phyloP scores from a whole-genome alignment of 768 basidiomycete species.

The Psilocybe cyanescens region DNA sequence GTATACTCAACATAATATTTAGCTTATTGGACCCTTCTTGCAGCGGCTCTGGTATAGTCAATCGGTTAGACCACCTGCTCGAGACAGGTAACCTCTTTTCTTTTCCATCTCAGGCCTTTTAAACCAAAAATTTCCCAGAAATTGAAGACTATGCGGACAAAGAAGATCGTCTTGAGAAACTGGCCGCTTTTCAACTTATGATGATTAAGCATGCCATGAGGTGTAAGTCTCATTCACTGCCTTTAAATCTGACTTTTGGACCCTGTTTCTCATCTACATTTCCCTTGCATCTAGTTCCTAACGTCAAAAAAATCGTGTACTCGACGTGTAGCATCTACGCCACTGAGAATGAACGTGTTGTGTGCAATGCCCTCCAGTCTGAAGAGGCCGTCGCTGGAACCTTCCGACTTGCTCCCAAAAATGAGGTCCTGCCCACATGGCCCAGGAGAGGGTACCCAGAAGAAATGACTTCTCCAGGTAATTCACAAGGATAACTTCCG shows the following conservation, averaged over 20 bases:
- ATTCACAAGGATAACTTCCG: constrained; percentile 11
- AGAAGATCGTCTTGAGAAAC: constrained; percentile 76
- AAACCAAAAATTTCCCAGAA: constrained; percentile 38
- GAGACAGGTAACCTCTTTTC: constrained; percentile 58
- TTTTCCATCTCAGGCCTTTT: constrained; percentile 1
- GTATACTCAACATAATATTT: constrained; percentile 7
- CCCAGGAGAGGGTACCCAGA: constrained; percentile 73
- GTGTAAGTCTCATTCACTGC: constrained; percentile 53
- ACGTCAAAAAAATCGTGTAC: constrained; percentile 84
- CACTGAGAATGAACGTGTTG: constrained; percentile 92
- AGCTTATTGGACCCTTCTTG: constrained; percentile 96
- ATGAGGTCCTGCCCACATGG: constrained; percentile 82
- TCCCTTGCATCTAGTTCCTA: constrained; percentile 59
- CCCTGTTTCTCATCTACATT: constrained; percentile 21
- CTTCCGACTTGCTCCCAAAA: constrained; percentile 71
- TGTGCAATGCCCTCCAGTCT: constrained; percentile 70
- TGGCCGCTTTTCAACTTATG: constrained; percentile 86
- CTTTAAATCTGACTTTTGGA: constrained; percentile 16
- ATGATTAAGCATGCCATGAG: constrained; percentile 96
- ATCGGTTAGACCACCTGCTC: constrained; percentile 84
- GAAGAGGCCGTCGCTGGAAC: constrained; percentile 62
- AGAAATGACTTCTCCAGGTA: constrained; percentile 63
- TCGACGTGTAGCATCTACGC: constrained; percentile 97
- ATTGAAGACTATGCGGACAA: constrained; percentile 59
- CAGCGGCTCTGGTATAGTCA: constrained; percentile 92